Percentiles rank a stretch among this genome's conserved stretches.
phyloP scores from a whole-genome alignment of 2,329 filamentous ascomycete species.

The Fusarium ambrosium region DNA sequence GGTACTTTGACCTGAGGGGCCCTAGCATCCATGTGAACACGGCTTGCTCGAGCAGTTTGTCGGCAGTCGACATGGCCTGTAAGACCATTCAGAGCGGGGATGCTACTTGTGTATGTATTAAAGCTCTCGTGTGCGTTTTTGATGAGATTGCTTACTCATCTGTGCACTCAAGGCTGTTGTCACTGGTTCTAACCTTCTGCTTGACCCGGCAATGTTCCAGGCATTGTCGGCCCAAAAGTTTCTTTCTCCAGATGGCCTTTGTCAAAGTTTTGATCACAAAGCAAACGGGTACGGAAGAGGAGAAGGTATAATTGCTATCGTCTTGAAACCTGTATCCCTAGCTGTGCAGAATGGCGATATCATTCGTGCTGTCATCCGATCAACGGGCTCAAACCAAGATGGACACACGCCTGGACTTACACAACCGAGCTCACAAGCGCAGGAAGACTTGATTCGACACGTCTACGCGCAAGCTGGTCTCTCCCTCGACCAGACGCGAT shows the following conservation, averaged over 20 bases:
- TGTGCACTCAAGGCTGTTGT: neutral
- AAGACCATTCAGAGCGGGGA: conserved; percentile 59
- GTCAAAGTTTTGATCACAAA: conserved; percentile 49
- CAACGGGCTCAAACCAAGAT: conserved; percentile 51
- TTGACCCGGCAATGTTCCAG: neutral
- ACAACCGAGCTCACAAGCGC: conserved; percentile 28
- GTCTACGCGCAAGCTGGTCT: conserved; percentile 49
- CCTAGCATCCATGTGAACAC: conserved; percentile 38
- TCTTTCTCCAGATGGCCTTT: conserved; percentile 49
- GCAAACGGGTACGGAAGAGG: conserved; percentile 52
- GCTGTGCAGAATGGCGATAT: conserved; percentile 60
- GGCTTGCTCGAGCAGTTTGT: conserved; percentile 34
- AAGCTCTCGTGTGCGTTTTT: neutral
- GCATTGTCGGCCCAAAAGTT: conserved; percentile 42
- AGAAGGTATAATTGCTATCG: conserved; percentile 50
- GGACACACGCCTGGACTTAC: conserved; percentile 59
- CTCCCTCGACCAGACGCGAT: conserved; percentile 41
- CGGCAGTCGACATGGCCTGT: conserved; percentile 33
- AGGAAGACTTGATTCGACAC: conserved; percentile 44
- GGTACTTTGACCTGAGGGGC: conserved; percentile 49
- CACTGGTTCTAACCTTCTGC: neutral
- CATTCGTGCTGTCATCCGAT: conserved; percentile 55
- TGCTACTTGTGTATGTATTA: conserved; percentile 44
- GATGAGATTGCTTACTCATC: neutral
- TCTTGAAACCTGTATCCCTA: conserved; percentile 63